Evolutionary conservation across 257 asterid species (phyloP).

Genomic region (Craterostigma plantagineum): DNA sequence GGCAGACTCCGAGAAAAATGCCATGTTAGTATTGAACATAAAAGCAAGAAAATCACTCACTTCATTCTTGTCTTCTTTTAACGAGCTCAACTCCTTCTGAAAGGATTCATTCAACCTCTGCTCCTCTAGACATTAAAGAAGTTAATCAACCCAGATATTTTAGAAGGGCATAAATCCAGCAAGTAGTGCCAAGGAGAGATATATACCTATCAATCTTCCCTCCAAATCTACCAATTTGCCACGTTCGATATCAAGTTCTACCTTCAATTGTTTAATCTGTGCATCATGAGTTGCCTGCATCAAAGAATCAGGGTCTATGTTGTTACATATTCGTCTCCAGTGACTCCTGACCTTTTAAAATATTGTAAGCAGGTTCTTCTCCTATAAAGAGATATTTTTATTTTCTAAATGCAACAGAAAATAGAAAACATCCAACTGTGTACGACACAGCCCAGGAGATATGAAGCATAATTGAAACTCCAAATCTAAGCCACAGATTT

Average conservation of each 20-base stretch:
- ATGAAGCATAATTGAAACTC: no score
- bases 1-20: not conserved
- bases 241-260: conserved; percentile 61
- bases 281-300: conserved; percentile 53
- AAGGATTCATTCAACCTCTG: conserved; percentile 48
- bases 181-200: conserved; percentile 7
- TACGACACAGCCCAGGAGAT: no score
- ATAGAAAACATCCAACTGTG: no score
- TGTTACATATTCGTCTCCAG: conserved; percentile 53
- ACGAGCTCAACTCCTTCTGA: conserved; percentile 56
- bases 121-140: conserved; percentile 46
- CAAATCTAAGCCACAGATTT: no score
- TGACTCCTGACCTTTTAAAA: no score
- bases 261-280: conserved; percentile 38
- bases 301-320: conserved; percentile 28
- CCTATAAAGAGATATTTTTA: no score
- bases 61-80: conserved; percentile 44
- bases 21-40: conserved; percentile 5
- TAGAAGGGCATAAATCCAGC: conserved; percentile 8
- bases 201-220: conserved; percentile 49
- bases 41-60: conserved; percentile 28
- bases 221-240: conserved; percentile 31
- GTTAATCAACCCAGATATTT: conserved; percentile 21
- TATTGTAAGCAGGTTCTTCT: no score
- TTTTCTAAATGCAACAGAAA: no score